These are phyloP conservation scores for Coffea humblotiana DNA, from an alignment of 305 asterid genomes.

Conservation along the genomic window DNA sequence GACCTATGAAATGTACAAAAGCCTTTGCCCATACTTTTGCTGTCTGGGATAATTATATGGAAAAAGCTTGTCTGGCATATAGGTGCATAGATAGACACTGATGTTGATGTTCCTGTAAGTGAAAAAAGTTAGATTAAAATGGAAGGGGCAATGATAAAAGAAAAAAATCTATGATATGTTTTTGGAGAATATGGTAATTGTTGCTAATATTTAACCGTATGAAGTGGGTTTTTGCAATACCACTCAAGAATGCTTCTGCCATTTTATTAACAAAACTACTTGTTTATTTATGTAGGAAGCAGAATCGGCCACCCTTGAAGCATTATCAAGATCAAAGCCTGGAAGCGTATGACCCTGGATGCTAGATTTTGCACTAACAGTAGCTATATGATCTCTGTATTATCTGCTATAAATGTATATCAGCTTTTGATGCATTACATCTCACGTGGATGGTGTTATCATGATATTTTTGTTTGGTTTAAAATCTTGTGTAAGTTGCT, in stretches of 20 bases:
- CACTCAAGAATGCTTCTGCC: background rate
- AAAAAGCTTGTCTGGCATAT: too few species aligned
- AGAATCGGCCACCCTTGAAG: too few species aligned
- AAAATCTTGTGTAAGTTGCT: background rate
- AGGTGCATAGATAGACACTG: background rate
- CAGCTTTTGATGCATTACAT: background rate
- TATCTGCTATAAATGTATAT: background rate
- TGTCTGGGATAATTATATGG: background rate
- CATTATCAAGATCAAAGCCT: slow-evolving; percentile 52
- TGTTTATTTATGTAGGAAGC: slow-evolving; percentile 43
- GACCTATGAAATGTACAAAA: background rate
- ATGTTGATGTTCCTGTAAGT: background rate
- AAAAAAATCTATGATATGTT: background rate
- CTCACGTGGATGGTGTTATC: background rate
- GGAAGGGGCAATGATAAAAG: background rate
- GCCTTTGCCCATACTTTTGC: background rate
- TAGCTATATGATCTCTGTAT: slow-evolving; percentile 1
- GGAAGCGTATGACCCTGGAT: slow-evolving; percentile 66
- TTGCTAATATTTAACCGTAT: background rate
- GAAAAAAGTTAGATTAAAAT: background rate
- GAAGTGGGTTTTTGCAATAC: background rate
- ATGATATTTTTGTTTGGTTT: background rate
- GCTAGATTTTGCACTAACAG: slow-evolving; percentile 15
- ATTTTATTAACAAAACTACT: background rate
- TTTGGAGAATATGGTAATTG: background rate